Evolutionary conservation across 1,139 yeast genomes (phyloP), one percentile per base, ranked within the genome.

Genomic region (Magnusiomyces suaveolens): DNA sequence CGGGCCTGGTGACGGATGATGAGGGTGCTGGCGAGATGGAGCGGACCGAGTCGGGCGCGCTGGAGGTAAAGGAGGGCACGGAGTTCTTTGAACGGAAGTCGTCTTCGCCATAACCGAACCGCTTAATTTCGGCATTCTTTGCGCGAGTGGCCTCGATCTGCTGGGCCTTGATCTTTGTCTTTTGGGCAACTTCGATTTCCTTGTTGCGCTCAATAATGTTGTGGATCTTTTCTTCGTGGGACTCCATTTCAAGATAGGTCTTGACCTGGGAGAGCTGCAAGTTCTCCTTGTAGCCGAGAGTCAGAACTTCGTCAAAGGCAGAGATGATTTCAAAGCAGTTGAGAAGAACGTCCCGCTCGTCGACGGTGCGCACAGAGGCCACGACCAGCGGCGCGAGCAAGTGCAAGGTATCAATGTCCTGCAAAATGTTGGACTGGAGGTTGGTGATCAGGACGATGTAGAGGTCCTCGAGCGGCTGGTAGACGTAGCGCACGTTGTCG

Each of bases 201-300:
- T 92, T 94, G 73, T 92, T 92, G 69, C 95, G 83, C 71, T 92
- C 97, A 65, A 94, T 92, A 67, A 92, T 90, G 69, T 94, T 97
- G 75, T 92, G 97, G 66, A 94, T 90, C 75, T 88, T 90, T 72
- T 94, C 99, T 72, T 94, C 98, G 67, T 92, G 97, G 44, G 96
- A 86, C 72, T 94, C 97, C 98, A 94, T 92, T 68, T 89, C 94
- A 72, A 94, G 76, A 72, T 87, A 92, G 18, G 95, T 87, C 69
- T 82, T 83, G 60, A 94, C 88, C 74, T 92, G 98, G 55, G 83
- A 72, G 62, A 86, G 69, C 0, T 94, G 82, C 62, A 92, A 75
- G 69, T 88, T 87, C 70, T 94, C 99, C 64, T 88, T 83, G 74
- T 84, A 89, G 18, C 98, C 99, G 72, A 87, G 76, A 55, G 83